Percentiles rank a stretch among this genome's conserved stretches.
These are phyloP conservation scores for Scleroderma bovista DNA, from an alignment of 768 basidiomycete species.

Conservation along the genomic window DNA sequence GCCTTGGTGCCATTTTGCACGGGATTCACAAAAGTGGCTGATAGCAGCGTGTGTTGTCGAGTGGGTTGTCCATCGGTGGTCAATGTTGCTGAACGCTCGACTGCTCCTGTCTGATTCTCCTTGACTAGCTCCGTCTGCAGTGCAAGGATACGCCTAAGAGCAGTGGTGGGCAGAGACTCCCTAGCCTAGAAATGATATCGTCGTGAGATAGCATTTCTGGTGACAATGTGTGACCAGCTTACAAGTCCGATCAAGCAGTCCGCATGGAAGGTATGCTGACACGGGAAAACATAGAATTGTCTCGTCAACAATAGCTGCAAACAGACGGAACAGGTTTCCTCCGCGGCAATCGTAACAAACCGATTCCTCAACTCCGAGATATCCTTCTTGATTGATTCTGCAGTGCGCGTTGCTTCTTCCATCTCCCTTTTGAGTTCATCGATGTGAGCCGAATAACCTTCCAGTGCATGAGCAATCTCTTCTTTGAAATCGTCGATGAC, in stretches of 20 bases:
- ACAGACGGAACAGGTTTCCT: slow-evolving; percentile 84
- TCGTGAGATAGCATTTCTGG: background rate
- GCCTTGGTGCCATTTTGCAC: slow-evolving; percentile 60
- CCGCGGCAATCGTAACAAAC: slow-evolving; percentile 86
- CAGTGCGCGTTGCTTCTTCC: slow-evolving; percentile 90
- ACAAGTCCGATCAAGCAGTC: slow-evolving; percentile 96
- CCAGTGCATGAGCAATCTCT: slow-evolving; percentile 93
- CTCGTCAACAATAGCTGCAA: slow-evolving; percentile 69
- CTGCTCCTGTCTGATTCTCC: slow-evolving; percentile 29
- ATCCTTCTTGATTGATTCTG: slow-evolving; percentile 91
- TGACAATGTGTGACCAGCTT: slow-evolving; percentile 26
- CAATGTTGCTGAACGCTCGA: slow-evolving; percentile 30
- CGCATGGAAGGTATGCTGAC: slow-evolving; percentile 95
- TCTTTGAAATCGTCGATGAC: slow-evolving; percentile 99
- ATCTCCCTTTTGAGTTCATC: slow-evolving; percentile 88
- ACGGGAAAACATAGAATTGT: slow-evolving; percentile 98
- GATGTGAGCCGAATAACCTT: slow-evolving; percentile 90
- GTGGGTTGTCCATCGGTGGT: slow-evolving; percentile 40
- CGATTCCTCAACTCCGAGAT: slow-evolving; percentile 80
- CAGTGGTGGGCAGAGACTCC: slow-evolving; percentile 78
- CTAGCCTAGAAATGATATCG: slow-evolving; percentile 59
- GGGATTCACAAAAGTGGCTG: slow-evolving; percentile 62
- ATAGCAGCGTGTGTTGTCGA: slow-evolving; percentile 63
- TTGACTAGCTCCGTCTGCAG: slow-evolving; percentile 83
- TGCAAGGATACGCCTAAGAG: slow-evolving; percentile 78